Base-by-base conservation (phyloP, 2,329 filamentous ascomycete genomes). In the Alternaria hordeiaustralica region DNA sequence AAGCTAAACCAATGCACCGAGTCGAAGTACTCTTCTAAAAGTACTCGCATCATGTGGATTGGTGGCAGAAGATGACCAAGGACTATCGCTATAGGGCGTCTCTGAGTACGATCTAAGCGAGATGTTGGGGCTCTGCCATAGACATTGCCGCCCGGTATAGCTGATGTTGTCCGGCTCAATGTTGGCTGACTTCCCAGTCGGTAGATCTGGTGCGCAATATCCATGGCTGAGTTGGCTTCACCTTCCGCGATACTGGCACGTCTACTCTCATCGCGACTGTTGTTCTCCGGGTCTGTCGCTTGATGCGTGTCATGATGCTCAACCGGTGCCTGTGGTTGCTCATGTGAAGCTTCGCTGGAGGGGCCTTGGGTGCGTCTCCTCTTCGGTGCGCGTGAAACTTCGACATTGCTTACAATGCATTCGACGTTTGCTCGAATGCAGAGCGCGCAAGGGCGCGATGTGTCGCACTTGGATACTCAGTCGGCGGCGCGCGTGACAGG, bases 1-100 rank as follows among this genome's bases (percentile, higher is more conserved):
- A 83, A 71, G 15, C 81, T 82, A 58, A 84, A 83, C 81, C 82
- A 84, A 67, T 83, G 81, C 15, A 84, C 77, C 2, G 79, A 68
- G 53, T 78, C 73, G 55, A 83, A 81, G 53, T 83, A 83, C 18
- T 80, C 75, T 58, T 82, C 80, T 10, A 83, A 51, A 2, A 82
- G 69, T 18, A 70, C 59, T n/a, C 73, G 63, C 45, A 79, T 72
- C 6, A 75, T 45, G 2, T 76, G 63, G 10, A 68, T 63, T 1
- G 74, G 45, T 6, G 81, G 81, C 13, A 82, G 57, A 7, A 69
- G 50, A 21, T 58, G 60, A 5, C 61, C 61, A 2, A 69, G 41
- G 3, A 67, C 46, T 0, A 44, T 33, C 11, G 44, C 66, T 66
- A 77, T 72, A 6, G 71, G 67, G 8, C 67, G 55, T 15, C 71